Conservation (phyloP, 2,329 filamentous ascomycete genomes). For the Neopestalotiopsis sp. region DNA sequence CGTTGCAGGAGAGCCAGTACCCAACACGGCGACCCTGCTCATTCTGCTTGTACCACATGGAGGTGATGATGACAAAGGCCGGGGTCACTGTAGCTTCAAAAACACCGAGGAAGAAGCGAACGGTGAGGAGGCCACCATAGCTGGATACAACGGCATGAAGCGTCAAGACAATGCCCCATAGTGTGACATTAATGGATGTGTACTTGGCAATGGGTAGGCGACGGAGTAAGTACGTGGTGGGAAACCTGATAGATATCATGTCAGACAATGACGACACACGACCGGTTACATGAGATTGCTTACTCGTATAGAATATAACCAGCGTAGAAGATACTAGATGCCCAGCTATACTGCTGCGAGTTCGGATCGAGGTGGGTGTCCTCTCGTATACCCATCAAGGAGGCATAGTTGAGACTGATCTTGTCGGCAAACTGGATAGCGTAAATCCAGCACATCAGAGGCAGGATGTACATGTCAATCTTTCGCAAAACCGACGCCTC, state of each 20-base stretch:
- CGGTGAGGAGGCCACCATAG: not conserved
- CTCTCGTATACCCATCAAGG: slow-evolving; percentile 7
- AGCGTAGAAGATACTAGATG: slow-evolving; percentile 8
- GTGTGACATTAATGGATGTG: not conserved
- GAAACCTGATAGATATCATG: not conserved
- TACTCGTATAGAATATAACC: slow-evolving; percentile 12
- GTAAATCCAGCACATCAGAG: slow-evolving; percentile 9
- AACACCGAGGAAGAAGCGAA: slow-evolving; percentile 9
- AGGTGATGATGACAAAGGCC: slow-evolving; percentile 9
- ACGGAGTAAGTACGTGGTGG: slow-evolving; percentile 9
- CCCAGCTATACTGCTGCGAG: slow-evolving; percentile 13
- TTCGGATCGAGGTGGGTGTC: slow-evolving; percentile 9
- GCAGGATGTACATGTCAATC: slow-evolving; percentile 5
- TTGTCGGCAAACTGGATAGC: slow-evolving; percentile 13
- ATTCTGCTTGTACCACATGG: slow-evolving; percentile 12
- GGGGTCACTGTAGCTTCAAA: slow-evolving; percentile 11
- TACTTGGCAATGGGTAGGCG: slow-evolving; percentile 12
- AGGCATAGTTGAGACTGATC: slow-evolving; percentile 8
- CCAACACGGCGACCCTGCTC: slow-evolving; percentile 3
- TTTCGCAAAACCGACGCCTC: slow-evolving; percentile 2
- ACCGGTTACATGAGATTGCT: not conserved
- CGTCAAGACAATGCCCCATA: slow-evolving; percentile 7
- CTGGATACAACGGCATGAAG: not conserved
- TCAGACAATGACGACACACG: not conserved
- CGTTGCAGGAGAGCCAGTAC: not conserved